phyloP scores from a whole-genome alignment of 2,329 filamentous ascomycete genomes.

The Xylaria polymorpha region DNA sequence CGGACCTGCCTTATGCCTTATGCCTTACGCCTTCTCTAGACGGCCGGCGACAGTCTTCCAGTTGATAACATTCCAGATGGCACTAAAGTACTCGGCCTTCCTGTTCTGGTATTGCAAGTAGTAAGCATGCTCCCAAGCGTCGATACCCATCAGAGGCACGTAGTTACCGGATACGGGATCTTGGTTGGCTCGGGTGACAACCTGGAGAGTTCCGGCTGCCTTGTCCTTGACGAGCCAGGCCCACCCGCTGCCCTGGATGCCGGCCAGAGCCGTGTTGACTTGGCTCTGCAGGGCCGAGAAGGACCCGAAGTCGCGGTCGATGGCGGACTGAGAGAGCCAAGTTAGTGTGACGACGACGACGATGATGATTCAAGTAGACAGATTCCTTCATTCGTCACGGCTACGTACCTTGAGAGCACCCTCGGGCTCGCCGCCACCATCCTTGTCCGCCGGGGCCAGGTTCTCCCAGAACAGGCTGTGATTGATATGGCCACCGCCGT shows the following conservation, averaged over 20 bases:
- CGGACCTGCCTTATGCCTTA: conserved; percentile 33
- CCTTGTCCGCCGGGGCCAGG: conserved; percentile 59
- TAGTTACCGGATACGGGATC: conserved; percentile 65
- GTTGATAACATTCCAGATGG: conserved; percentile 84
- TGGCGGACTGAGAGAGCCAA: conserved; percentile 54
- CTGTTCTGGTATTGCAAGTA: conserved; percentile 79
- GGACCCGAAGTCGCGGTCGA: conserved; percentile 67
- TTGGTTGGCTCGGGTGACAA: conserved; percentile 73
- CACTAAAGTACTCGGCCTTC: conserved; percentile 84
- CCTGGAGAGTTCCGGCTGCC: conserved; percentile 62
- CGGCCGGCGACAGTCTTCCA: conserved; percentile 59
- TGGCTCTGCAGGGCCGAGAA: conserved; percentile 63
- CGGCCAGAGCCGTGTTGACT: conserved; percentile 66
- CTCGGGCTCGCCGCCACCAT: conserved; percentile 60
- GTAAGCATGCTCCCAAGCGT: conserved; percentile 74
- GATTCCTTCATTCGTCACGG: not conserved
- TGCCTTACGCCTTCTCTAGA: conserved; percentile 45
- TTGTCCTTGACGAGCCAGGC: conserved; percentile 71
- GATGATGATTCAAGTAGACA: not conserved
- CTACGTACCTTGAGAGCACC: conserved; percentile 54
- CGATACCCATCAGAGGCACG: conserved; percentile 68
- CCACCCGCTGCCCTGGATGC: conserved; percentile 75
- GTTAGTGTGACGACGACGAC: conserved; percentile 9
- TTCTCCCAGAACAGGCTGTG: conserved; percentile 78
- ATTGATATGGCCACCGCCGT: conserved; percentile 75